Evolutionary conservation across 805 yeast genomes (phyloP), one percentile per base, ranked within the genome.

Genomic region (Blastobotrys mokoenaii): DNA sequence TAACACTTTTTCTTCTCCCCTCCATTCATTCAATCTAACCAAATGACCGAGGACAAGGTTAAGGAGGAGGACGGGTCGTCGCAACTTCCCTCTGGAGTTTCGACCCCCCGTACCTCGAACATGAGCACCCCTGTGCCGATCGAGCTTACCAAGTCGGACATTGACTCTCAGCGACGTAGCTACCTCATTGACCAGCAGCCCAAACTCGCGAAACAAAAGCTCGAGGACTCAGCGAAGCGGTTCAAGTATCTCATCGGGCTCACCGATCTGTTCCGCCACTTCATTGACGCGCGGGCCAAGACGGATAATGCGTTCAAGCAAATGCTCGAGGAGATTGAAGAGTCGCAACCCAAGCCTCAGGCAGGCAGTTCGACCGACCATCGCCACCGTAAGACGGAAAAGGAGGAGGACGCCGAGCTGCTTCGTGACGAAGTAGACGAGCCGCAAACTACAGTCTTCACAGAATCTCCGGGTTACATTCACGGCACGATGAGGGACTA

Each of bases 401-500:
- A 86, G 64, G 97, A 90, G 63, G 98, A 90, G 65, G 97, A 90
- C 62, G 94, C 87, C 2, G 97, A 90, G 62, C 71, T 90, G 47
- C 72, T 90, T 58, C 77, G 80, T 46, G 96, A 84, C 47, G 86
- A 77, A 51, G 77, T 70, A 41, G 84, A 75, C 51, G 75, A 70
- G 55, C 18, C 59, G 9, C 77, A 73, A 32, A 70, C 81, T 2
- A 80, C 87, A 0, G 82, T 84, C n/a, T 70, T 90, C 43, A 82
- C 95, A 0, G 95, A 86, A 57, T 78, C 90, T 0, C 98, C 98
- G 0, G 70, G 78, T 2, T 90, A 73, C 59, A 68, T 90, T 37
- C 30, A 40, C 20, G 98, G 98, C 8, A 72, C 61, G 44, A 68
- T 93, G 55, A 74, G 98, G 55, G 95, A 87, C 59, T 90, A 93